phyloP scores from a whole-genome alignment of 805 yeast genomes.

The Saccharomycopsis guyanensis region DNA sequence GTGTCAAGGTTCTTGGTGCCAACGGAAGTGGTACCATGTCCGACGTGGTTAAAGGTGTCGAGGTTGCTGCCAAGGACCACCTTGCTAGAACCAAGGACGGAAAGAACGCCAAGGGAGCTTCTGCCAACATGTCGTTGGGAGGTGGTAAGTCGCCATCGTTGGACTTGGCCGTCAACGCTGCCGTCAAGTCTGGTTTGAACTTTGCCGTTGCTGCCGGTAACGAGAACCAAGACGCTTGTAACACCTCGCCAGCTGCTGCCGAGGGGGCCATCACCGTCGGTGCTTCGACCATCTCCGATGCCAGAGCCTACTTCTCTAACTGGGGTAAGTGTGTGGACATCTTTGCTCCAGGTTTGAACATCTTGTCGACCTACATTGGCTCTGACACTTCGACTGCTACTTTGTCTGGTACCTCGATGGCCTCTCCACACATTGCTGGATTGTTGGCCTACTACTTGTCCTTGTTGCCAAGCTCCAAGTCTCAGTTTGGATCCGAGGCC shows the following conservation, averaged over 20 bases:
- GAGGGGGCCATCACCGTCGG: slow-evolving; percentile 85
- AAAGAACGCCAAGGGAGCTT: slow-evolving; percentile 68
- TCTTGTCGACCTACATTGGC: slow-evolving; percentile 77
- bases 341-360: slow-evolving; percentile 92
- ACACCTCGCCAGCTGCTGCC: slow-evolving; percentile 84
- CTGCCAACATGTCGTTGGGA: slow-evolving; percentile 90
- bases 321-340: slow-evolving; percentile 93
- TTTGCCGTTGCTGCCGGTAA: slow-evolving; percentile 97
- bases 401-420: slow-evolving; percentile 95
- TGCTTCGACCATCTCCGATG: slow-evolving; percentile 82
- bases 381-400: slow-evolving; percentile 68
- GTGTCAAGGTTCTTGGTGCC: slow-evolving; percentile 75
- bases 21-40: slow-evolving; percentile 81
- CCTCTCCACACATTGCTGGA: slow-evolving; percentile 94
- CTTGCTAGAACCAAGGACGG: slow-evolving; percentile 41
- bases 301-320: slow-evolving; percentile 92
- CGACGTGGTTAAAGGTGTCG: slow-evolving; percentile 79
- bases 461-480: slow-evolving; percentile 67
- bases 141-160: slow-evolving; percentile 88
- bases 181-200: slow-evolving; percentile 78
- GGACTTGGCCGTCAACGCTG: slow-evolving; percentile 84
- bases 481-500: slow-evolving; percentile 44
- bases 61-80: slow-evolving; percentile 73
- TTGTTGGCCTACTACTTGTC: slow-evolving; percentile 82
- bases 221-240: slow-evolving; percentile 88